Evolutionary conservation across 208 protist species (phyloP), one percentile per base, ranked within the genome.

Genomic region (Trichomonas vaginalis): DNA sequence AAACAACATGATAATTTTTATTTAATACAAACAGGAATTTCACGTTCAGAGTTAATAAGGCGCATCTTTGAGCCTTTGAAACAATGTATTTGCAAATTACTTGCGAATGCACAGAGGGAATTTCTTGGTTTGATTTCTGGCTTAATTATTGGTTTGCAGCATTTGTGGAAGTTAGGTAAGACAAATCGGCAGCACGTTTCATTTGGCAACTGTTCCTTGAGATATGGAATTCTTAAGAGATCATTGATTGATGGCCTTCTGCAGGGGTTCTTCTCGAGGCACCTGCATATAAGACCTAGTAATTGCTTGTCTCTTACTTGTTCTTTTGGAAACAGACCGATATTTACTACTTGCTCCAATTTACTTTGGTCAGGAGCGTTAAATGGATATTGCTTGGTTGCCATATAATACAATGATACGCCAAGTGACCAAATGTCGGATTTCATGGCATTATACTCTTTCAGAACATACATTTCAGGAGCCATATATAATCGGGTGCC

Each of bases 401-500:
- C 56, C 56, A 70, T 70, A 70, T 70, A 70, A 70, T 70, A 70
- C 17, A 70, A 27, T 9, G 96, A 97, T 61, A 97, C 97, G 35
- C 97, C 97, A 42, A 97, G 90, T 21, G 96, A 96, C 97, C 97
- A 97, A 42, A 97, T 96, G 95, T 97, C 97, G n/a, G 96, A 96
- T 87, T 97, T 97, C 56, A 70, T 70, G 21, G 56, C 56, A 27
- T 70, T 70, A 70, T 70, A 70, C n/a, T 70, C 21, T 27, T 70
- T 70, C 21, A 70, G 56, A 8, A 70, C 56, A 70, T 70, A 70
- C 56, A 70, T 70, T 70, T 70, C 56, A 27, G 56, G 56, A n/a
- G 56, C 56, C 56, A 70, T 70, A 27, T n/a, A 70, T 70, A 70
- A 70, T 70, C n/a, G 17, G 17, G 56, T 70, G 17, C 56, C 56